Percentiles rank a stretch among this genome's conserved stretches.
Conservation (phyloP, 345 rosid genomes). For the Brassica cretica region DNA sequence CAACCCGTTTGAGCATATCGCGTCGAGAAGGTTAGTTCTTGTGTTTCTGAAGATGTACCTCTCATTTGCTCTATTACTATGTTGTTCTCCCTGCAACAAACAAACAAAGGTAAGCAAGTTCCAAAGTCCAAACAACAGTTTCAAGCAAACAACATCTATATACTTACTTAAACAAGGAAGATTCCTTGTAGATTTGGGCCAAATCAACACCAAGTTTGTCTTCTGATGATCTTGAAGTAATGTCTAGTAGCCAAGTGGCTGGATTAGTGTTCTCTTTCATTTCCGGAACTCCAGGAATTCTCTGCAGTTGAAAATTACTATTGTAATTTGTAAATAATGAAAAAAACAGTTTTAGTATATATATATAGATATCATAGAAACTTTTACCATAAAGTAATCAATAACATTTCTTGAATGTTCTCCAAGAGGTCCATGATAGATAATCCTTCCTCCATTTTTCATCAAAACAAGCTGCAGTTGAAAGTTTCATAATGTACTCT, state of each 20-base stretch:
- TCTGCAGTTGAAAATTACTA: background rate
- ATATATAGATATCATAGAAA: background rate
- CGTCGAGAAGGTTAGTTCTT: conserved; percentile 36
- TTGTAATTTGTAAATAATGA: background rate
- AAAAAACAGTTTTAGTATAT: background rate
- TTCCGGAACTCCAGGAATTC: conserved; percentile 43
- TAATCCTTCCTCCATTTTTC: conserved; percentile 59
- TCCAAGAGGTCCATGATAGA: conserved; percentile 60
- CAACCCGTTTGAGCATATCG: conserved; percentile 43
- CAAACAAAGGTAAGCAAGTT: background rate
- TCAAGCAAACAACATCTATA: background rate
- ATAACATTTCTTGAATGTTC: conserved; percentile 51
- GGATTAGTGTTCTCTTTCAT: conserved; percentile 50
- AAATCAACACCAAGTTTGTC: conserved; percentile 47
- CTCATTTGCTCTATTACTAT: conserved; percentile 33
- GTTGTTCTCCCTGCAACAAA: conserved; percentile 36
- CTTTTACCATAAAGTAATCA: conserved; percentile 55
- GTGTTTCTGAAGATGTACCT: conserved; percentile 23
- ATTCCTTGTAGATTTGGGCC: conserved; percentile 38
- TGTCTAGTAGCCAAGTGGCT: conserved; percentile 56
- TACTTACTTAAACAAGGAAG: conserved; percentile 39
- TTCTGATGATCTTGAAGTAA: conserved; percentile 45
- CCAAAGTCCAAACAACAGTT: no score
- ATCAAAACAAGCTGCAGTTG: conserved; percentile 54
- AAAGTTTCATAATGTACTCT: background rate